phyloP scores from a whole-genome alignment of 164 flowering plant species.

The Vitis cinerea region DNA sequence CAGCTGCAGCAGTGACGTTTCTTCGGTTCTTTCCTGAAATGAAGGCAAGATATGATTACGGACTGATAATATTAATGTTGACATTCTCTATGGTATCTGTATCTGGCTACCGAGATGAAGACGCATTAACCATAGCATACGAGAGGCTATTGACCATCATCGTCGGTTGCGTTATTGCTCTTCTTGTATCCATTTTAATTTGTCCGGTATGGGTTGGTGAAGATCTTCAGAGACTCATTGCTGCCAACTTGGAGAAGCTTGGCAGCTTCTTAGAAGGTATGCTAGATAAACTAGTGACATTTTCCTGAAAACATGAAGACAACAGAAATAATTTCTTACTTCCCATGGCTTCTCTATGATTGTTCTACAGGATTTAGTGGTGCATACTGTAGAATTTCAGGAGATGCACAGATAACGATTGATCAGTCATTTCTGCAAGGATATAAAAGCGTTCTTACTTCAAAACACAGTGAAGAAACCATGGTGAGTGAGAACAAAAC shows the following conservation, averaged over 20 bases:
- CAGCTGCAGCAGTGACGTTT: conserved; percentile 12
- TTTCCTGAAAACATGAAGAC: not conserved
- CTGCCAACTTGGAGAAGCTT: conserved; percentile 10
- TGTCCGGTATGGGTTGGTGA: conserved; percentile 16
- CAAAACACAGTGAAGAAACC: conserved; percentile 1
- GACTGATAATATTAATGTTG: conserved; percentile 9
- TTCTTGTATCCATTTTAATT: not conserved
- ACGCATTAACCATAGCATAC: not conserved
- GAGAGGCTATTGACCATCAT: conserved; percentile 3
- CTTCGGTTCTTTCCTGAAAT: conserved; percentile 8
- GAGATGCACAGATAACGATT: not conserved
- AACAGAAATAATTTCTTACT: not conserved
- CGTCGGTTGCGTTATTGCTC: not conserved
- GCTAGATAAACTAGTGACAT: not conserved
- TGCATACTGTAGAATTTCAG: not conserved
- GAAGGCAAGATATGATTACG: conserved; percentile 16
- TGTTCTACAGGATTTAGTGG: conserved; percentile 1
- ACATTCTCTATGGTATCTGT: conserved; percentile 11
- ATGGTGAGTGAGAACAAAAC: not conserved
- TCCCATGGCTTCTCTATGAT: not conserved
- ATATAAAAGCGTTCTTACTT: conserved; percentile 6
- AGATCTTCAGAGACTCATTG: conserved; percentile 10
- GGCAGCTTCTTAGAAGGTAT: conserved; percentile 11
- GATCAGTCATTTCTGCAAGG: not conserved
- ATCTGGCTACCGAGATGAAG: conserved; percentile 7